These are phyloP conservation scores for Pythium plurisporium DNA, from an alignment of 352 stramenopile species.

Conservation along the genomic window DNA sequence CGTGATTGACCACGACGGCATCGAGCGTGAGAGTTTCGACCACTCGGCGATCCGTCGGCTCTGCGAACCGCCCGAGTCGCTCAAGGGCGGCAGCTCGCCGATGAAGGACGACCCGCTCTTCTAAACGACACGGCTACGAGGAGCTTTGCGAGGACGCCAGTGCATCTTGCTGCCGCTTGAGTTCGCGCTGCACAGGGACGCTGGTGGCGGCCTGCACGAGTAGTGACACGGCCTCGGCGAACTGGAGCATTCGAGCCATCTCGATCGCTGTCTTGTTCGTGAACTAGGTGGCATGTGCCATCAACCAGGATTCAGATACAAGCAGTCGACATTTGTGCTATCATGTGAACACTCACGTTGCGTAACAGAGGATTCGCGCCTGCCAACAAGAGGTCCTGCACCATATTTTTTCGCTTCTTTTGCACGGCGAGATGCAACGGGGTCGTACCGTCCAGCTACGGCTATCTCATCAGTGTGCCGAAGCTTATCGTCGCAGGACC, in stretches of 20 bases:
- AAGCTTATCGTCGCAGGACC: no score
- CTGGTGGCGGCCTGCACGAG: constrained; percentile 37
- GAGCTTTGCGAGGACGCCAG: background rate
- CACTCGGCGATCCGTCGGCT: constrained; percentile 43
- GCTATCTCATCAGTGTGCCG: no score
- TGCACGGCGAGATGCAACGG: constrained; percentile 53
- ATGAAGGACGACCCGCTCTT: constrained; percentile 84
- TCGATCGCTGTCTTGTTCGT: constrained; percentile 48
- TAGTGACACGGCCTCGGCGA: constrained; percentile 26
- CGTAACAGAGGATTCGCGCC: constrained; percentile 52
- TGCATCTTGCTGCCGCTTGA: constrained; percentile 16
- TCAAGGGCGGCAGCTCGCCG: constrained; percentile 66
- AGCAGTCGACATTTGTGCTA: no score
- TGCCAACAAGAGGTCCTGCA: constrained; percentile 52
- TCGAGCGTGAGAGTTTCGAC: constrained; percentile 54
- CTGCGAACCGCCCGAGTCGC: constrained; percentile 68
- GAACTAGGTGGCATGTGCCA: constrained; percentile 21
- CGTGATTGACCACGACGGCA: constrained; percentile 57
- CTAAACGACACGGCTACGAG: constrained; percentile 20
- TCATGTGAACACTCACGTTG: constrained; percentile 30
- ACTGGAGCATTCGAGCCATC: constrained; percentile 22
- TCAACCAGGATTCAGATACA: background rate
- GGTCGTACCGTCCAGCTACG: constrained; percentile 59
- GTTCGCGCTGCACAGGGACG: constrained; percentile 20
- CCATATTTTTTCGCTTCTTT: constrained; percentile 42